Base-by-base conservation (phyloP, 805 yeast species). In the Cyberlindnera americana region DNA sequence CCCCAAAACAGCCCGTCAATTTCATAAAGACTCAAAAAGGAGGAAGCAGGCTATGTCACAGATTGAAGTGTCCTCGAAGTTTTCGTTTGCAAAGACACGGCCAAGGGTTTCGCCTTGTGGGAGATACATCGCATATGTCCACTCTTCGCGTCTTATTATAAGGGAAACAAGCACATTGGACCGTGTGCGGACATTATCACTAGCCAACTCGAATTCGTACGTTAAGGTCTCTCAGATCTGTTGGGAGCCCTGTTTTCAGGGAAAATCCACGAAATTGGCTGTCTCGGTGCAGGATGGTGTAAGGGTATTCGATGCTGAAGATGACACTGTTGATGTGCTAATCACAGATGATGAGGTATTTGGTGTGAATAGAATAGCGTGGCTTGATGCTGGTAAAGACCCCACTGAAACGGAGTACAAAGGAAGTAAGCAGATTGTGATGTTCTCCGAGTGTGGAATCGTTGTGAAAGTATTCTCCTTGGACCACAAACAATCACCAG, bases 341-440 rank as follows among this genome's bases (percentile, higher is more conserved):
- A 45, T 52, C 8, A 16, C 9, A 11, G 56, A 48, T 24, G 52
- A 47, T 29, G 48, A 42, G 6, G 23, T 49, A 5, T 48, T 50
- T 38, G 56, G 50, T 1, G 41, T 52, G 8, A 45, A 41, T 16
- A 38, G 21, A 6, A 46, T 52, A 7, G 33, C 44, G 19, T 52
- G 56, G 56, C 33, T 52, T 8, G 19, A 22, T 10, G 21, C 30
- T 1, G 43, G 45, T 2, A 16, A 10, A 1, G 29, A 19, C 6
- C 40, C 31, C 6, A 21, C n/a, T n/a, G 48, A 50, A 14, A 46
- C 53, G 4, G 53, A 48, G 3, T 50, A 50, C 23, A 29, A 17
- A 3, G 47, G 49, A 3, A 37, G 44, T 3, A 52, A 50, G 15
- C 54, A 50, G 35, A 11, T 50, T 0, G 32, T 47, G 6, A 33